Conservation (phyloP, 805 yeast genomes). For the Nakazawaea wyomingensis region DNA sequence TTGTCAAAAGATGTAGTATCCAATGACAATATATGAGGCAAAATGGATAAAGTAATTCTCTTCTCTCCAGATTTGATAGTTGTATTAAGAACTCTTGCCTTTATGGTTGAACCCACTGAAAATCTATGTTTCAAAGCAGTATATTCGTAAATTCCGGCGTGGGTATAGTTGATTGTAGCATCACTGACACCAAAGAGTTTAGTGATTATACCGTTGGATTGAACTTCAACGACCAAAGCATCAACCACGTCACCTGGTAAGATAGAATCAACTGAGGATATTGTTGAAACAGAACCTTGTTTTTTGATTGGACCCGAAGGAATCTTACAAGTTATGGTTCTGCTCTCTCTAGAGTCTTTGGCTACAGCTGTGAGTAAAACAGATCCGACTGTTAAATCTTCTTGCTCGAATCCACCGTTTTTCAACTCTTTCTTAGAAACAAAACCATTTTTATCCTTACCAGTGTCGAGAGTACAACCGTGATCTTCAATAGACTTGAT, state of each 20-base stretch:
- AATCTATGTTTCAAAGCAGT: constrained; percentile 54
- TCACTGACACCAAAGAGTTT: constrained; percentile 71
- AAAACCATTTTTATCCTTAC: constrained; percentile 61
- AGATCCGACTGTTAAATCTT: constrained; percentile 49
- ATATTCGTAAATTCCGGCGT: constrained; percentile 42
- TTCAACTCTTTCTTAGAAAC: constrained; percentile 64
- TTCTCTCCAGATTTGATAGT: constrained; percentile 44
- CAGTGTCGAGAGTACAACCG: constrained; percentile 75
- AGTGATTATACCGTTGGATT: constrained; percentile 60
- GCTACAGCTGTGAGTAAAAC: constrained; percentile 60
- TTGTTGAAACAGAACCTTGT: constrained; percentile 42
- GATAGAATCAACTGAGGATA: constrained; percentile 72
- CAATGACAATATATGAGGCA: constrained; percentile 47
- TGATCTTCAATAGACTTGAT: constrained; percentile 86
- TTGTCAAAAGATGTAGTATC: constrained; percentile 15
- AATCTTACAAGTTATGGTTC: constrained; percentile 53
- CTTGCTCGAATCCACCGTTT: constrained; percentile 31
- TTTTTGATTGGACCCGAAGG: constrained; percentile 43
- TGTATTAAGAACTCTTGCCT: constrained; percentile 66
- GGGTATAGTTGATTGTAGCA: constrained; percentile 66
- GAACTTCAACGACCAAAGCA: constrained; percentile 57
- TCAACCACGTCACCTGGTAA: constrained; percentile 83
- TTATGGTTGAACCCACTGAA: constrained; percentile 61
- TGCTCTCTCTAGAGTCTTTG: constrained; percentile 39
- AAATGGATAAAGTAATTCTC: constrained; percentile 57